These are phyloP conservation scores for Chrysoporthe austroafricana DNA, from an alignment of 2,329 filamentous ascomycete genomes.

Conservation along the genomic window DNA sequence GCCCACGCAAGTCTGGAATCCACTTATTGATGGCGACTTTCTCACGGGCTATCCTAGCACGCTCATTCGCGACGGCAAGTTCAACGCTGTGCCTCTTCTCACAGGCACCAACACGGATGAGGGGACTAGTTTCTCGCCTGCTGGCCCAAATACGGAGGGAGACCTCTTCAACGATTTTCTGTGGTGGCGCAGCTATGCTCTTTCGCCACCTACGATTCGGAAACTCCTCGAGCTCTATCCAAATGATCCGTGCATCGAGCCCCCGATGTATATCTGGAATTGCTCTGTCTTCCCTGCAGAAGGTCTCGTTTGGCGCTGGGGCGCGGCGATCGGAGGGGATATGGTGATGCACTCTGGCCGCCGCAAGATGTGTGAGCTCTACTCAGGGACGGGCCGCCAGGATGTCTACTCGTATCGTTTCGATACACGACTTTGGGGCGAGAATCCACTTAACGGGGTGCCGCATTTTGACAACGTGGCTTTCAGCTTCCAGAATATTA, in stretches of 20 bases:
- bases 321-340: conserved; percentile 49
- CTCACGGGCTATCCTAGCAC: conserved; percentile 52
- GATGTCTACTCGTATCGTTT: conserved; percentile 54
- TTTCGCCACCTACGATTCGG: conserved; percentile 49
- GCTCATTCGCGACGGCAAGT: conserved; percentile 46
- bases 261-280: conserved; percentile 47
- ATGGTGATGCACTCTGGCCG: conserved; percentile 53
- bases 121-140: conserved; percentile 47
- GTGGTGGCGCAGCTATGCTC: conserved; percentile 49
- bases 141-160: conserved; percentile 43
- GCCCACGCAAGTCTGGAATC: conserved; percentile 46
- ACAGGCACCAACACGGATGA: conserved; percentile 56
- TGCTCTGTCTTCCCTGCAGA: conserved; percentile 38
- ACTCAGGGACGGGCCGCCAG: conserved; percentile 36
- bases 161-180: conserved; percentile 48
- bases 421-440: conserved; percentile 50
- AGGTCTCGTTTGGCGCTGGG: conserved; percentile 50
- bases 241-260: conserved; percentile 50
- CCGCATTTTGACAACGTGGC: conserved; percentile 55
- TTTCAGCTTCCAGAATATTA: conserved; percentile 56
- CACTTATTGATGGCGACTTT: conserved; percentile 52
- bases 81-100: conserved; percentile 49
- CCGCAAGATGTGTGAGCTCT: conserved; percentile 49
- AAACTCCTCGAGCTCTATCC: conserved; percentile 52
- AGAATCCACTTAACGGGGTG: conserved; percentile 44